These are phyloP conservation scores for Brassica hybrid DNA, from an alignment of 441 rosid genomes.

Conservation along the genomic window DNA sequence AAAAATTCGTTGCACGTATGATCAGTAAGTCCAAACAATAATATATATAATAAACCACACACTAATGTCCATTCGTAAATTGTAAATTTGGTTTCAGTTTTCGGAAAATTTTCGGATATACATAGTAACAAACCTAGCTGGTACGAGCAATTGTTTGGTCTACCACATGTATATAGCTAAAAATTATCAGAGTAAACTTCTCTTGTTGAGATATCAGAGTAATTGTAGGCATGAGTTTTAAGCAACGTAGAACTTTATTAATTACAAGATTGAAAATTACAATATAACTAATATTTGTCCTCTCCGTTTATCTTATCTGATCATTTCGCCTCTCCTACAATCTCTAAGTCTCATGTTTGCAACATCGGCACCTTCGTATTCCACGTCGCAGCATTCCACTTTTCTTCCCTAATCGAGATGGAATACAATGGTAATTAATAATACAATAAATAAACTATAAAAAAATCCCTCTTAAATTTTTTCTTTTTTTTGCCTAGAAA, in stretches of 20 bases:
- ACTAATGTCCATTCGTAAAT: too few relatives aligned
- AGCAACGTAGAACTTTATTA: not conserved
- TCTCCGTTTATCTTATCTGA: not conserved
- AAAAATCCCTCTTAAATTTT: too few relatives aligned
- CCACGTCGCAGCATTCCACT: conserved; percentile 2
- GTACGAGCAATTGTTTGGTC: not conserved
- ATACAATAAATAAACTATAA: not conserved
- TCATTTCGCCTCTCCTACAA: not conserved
- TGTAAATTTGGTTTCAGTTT: too few relatives aligned
- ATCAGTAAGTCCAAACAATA: too few relatives aligned
- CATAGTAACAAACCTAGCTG: too few relatives aligned
- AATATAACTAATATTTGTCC: not conserved
- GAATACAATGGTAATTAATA: not conserved
- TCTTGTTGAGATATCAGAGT: not conserved
- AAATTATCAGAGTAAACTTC: not conserved
- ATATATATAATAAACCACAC: too few relatives aligned
- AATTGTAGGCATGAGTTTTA: not conserved
- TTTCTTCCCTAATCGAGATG: not conserved
- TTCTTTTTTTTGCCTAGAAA: not conserved
- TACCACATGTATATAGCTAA: not conserved
- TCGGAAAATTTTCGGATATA: too few relatives aligned
- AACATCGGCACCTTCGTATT: not conserved
- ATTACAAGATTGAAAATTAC: not conserved
- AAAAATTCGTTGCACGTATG: too few relatives aligned
- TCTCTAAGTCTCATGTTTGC: conserved; percentile 1